Evolutionary conservation across 768 basidiomycete species (phyloP).

Genomic region (Termitomyces sp.): DNA sequence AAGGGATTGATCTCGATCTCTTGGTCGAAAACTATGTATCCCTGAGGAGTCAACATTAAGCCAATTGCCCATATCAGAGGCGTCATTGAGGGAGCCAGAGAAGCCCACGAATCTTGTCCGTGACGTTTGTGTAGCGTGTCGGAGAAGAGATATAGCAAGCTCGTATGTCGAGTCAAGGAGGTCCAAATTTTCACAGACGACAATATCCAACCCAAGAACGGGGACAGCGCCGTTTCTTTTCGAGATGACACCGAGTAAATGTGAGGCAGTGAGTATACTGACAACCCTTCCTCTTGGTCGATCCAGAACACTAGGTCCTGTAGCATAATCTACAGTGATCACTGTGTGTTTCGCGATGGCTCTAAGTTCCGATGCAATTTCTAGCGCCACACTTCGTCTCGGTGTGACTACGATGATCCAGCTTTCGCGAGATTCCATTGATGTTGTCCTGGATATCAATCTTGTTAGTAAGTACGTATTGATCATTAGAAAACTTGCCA

Average conservation of each 20-base stretch:
- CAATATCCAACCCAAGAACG: conserved; percentile 47
- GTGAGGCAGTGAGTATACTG: conserved; percentile 49
- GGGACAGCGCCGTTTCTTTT: conserved; percentile 20
- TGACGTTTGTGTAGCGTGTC: conserved; percentile 53
- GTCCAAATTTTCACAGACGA: conserved; percentile 84
- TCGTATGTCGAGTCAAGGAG: conserved; percentile 80
- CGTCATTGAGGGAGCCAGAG: conserved; percentile 74
- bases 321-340: conserved; percentile 30
- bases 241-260: conserved; percentile 41
- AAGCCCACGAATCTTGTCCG: conserved; percentile 75
- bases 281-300: conserved; percentile 38
- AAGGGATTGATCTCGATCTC: conserved; percentile 78
- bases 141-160: conserved; percentile 67
- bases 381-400: conserved; percentile 46
- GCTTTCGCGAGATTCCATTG: conserved; percentile 32
- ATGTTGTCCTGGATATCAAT: conserved; percentile 43
- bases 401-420: conserved; percentile 66
- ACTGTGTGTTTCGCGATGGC: conserved; percentile 28
- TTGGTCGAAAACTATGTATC: conserved; percentile 74
- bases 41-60: conserved; percentile 59
- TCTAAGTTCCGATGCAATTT: conserved; percentile 49
- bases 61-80: conserved; percentile 79
- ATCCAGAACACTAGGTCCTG: conserved; percentile 30
- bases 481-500: conserved; percentile 49
- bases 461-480: not conserved